Conservation (phyloP, 2,329 filamentous ascomycete genomes). For the Colletotrichum ledebouriae region DNA sequence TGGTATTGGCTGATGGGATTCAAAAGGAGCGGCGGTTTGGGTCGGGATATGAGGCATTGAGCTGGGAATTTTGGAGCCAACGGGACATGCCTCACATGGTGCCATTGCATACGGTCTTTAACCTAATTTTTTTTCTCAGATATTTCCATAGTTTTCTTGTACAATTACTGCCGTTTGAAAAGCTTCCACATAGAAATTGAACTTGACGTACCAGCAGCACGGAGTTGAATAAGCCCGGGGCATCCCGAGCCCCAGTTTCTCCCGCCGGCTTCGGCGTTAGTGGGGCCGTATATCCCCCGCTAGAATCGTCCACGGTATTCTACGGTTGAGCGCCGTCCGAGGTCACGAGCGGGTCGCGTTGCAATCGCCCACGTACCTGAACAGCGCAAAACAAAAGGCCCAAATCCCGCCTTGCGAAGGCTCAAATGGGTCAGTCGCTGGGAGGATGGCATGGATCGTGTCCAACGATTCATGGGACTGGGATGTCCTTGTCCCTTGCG, state of each 20-base stretch:
- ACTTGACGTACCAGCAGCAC: no score
- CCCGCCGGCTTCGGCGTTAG: neutral
- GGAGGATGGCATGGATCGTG: slow-evolving; percentile 3
- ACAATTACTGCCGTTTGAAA: no score
- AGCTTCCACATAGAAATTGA: no score
- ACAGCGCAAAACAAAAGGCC: neutral
- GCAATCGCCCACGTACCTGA: neutral
- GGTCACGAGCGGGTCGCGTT: neutral
- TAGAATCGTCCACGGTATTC: neutral
- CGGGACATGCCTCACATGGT: no score
- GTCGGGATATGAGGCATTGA: slow-evolving; percentile 24
- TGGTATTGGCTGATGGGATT: no score
- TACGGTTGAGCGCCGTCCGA: neutral
- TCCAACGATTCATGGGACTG: slow-evolving; percentile 6
- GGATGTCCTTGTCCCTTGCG: slow-evolving; percentile 10
- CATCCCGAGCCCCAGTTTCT: neutral
- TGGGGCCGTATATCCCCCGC: slow-evolving; percentile 10
- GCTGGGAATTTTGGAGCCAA: slow-evolving; percentile 6
- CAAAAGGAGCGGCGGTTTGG: no score
- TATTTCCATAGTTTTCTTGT: no score
- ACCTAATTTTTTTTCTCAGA: no score
- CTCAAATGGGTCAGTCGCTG: slow-evolving; percentile 12
- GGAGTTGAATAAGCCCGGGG: no score
- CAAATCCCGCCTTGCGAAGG: neutral
- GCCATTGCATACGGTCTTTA: no score